A percentile compares a stretch with the other conserved stretches of the same genome.
Conservation (phyloP, 257 asterid species). For the Rhazya stricta region DNA sequence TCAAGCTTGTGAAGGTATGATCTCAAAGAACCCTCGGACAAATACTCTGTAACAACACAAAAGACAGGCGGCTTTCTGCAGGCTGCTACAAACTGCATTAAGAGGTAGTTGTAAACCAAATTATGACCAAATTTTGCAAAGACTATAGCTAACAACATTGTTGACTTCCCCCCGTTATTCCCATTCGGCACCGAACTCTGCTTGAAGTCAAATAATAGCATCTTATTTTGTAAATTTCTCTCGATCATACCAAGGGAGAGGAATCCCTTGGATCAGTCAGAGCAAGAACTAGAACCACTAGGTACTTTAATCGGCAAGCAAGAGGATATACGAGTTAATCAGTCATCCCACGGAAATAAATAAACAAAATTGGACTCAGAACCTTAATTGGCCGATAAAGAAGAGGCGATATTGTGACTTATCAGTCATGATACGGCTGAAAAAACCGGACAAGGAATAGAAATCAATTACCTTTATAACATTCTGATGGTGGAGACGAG, state of each 20-base stretch:
- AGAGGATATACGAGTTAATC: background rate
- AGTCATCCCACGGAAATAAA: background rate
- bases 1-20: slow-evolving; percentile 79
- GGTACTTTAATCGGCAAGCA: background rate
- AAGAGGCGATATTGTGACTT: background rate
- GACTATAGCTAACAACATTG: background rate
- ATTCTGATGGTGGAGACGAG: slow-evolving; percentile 64
- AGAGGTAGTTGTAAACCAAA: background rate
- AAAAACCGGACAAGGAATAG: background rate
- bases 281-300: background rate
- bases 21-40: slow-evolving; percentile 77
- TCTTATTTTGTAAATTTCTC: background rate
- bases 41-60: slow-evolving; percentile 75
- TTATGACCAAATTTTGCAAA: background rate
- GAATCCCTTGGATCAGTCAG: background rate
- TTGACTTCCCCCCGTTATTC: background rate
- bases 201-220: no score
- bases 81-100: slow-evolving; percentile 65
- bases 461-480: slow-evolving; percentile 50
- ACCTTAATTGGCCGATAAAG: background rate
- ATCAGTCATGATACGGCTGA: background rate
- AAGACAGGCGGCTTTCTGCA: slow-evolving; percentile 69
- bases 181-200: background rate
- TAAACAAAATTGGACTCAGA: background rate
- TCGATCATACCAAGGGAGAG: background rate